Base-by-base conservation (phyloP, 345 rosid genomes). In the Boechera stricta region DNA sequence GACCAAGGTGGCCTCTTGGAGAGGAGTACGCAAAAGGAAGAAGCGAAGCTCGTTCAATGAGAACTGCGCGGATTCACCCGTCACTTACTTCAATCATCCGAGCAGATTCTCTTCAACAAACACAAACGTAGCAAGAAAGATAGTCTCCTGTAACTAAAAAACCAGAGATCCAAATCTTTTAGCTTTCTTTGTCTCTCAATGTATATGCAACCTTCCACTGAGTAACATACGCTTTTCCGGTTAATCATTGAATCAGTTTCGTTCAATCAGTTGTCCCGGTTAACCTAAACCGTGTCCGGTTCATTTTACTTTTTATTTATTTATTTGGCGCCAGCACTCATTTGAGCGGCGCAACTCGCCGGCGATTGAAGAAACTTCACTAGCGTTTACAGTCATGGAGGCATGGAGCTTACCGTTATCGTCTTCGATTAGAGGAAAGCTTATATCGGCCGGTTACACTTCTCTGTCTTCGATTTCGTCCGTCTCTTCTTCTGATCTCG, bases 1-100 rank as follows among this genome's bases (percentile, higher is more conserved):
- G 97, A 66, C 94, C 98, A 31, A 86, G 97, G 83, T 94, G 98
- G 98, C 97, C 98, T 28, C 65, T 92, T 16, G 97, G 97, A 48
- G 95, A 90, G 78, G 98, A 88, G 77, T 86, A 85, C 66, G 89
- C 89, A 1, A 82, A 79, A 86, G 98, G 98, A 69, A 90, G 86
- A 82, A 91, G 97, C 6, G 84, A 82, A 60, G 94, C 97, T 64
- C 94, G 94, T 7, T 94, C 96, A 15, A 8, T 92, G 82, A 90
- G 80, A 76, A 92, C 51, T 21, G 97, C 93, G 32, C 84, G 97
- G 47, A 78, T 94, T 26, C 95, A 94, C 60, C 97, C 98, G 0
- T 92, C 97, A 2, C 93, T 94, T 33, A 94, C 98, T 76, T 94
- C 98, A 28, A 58, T 94, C 45, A 83, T 90, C 74, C 87, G 83